Evolutionary conservation across 192 early-diverging fungal species (phyloP).

Genomic region (Backusella australiensis): DNA sequence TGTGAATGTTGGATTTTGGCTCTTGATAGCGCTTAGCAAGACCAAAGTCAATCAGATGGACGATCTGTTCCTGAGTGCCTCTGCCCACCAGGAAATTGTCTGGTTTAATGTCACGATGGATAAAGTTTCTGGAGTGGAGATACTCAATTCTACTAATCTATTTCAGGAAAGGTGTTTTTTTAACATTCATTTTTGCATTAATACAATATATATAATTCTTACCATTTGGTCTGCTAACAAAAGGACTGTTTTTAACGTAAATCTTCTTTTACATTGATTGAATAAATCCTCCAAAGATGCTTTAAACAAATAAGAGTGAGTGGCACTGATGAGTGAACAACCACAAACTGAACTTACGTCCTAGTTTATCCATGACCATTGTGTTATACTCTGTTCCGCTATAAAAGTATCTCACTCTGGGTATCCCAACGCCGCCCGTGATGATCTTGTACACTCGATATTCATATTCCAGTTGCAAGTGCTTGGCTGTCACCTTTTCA

Average conservation of each 20-base stretch:
- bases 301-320: background rate
- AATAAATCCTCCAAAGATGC: conserved; percentile 85
- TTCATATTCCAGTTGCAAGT: conserved; percentile 98
- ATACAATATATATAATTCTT: background rate
- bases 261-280: conserved; percentile 89
- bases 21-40: conserved; percentile 86
- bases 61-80: conserved; percentile 73
- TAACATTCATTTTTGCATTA: background rate
- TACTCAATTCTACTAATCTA: conserved; percentile 66
- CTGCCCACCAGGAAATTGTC: conserved; percentile 93
- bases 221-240: conserved; percentile 87
- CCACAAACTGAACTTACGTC: conserved; percentile 38
- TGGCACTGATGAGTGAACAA: background rate
- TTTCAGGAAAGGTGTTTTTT: background rate
- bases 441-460: conserved; percentile 91
- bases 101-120: conserved; percentile 89
- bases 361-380: conserved; percentile 90
- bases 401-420: conserved; percentile 82
- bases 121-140: conserved; percentile 79
- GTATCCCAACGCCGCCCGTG: conserved; percentile 90
- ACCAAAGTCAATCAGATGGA: conserved; percentile 90
- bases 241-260: conserved; percentile 83
- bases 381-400: conserved; percentile 78
- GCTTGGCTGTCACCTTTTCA: conserved; percentile 88
- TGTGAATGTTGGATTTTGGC: conserved; percentile 79